Evolutionary conservation across 2,329 filamentous ascomycete genomes (phyloP).

Genomic region (Diaporthe amygdali): DNA sequence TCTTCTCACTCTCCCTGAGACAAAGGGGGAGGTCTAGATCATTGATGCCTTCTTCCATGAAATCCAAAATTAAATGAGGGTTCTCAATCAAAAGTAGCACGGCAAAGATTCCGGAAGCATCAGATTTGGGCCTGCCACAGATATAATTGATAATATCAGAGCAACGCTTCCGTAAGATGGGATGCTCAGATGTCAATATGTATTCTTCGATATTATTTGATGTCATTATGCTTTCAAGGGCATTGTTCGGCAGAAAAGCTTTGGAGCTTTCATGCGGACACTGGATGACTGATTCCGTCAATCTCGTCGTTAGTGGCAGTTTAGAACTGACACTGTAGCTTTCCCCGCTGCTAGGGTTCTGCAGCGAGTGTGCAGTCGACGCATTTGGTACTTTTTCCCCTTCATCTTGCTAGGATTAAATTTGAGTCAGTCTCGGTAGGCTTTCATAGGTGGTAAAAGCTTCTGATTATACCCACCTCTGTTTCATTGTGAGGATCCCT

Average conservation of each 20-base stretch:
- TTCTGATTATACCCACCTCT: no score
- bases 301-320: background rate
- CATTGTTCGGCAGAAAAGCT: background rate
- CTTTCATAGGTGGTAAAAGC: no score
- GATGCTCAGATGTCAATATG: background rate
- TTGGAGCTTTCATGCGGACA: background rate
- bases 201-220: background rate
- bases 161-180: background rate
- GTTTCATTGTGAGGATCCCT: no score
- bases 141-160: background rate
- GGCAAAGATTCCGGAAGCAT: background rate
- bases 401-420: no score
- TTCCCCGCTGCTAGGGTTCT: no score
- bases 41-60: background rate
- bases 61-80: background rate
- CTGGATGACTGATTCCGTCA: background rate
- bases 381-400: no score
- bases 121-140: background rate
- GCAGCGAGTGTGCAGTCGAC: background rate
- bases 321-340: no score
- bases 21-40: background rate
- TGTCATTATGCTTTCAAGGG: no score
- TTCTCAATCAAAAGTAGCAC: background rate
- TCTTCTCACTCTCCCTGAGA: background rate
- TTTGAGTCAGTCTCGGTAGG: no score